Base-by-base conservation (phyloP, 176 grass and related monocot species). In the Bothriochloa decipiens region DNA sequence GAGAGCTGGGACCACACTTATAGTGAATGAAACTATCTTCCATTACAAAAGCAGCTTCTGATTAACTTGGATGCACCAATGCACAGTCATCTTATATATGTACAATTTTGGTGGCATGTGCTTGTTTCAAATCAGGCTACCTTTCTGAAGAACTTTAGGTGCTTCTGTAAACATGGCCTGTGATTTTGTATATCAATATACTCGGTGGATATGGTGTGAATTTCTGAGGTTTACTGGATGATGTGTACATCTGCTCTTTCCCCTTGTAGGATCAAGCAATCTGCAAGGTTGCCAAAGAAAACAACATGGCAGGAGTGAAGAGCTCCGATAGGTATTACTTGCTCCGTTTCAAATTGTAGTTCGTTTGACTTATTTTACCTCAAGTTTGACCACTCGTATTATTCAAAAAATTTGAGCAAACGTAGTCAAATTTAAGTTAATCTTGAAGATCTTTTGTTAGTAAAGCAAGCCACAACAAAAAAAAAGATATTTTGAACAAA, bases 281-380 rank as follows among this genome's bases (percentile, higher is more conserved):
- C 42, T 76, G 79, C 52, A 84, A 74, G 78, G 76, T 79, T 18
- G 29, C 27, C 28, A 23, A 68, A n/a, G 88, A 80, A 52, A 87
- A 84, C 61, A 80, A 62, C 28, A 74, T 20, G 74, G 45, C 40
- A 68, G 67, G 81, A 78, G 42, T 25, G 61, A 89, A 72, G 76
- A 78, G 29, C 33, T 84, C 91, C 70, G 68, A 90, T 32, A 85
- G 91, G 91, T 92, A 92, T 70, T 73, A 12, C 67, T 91, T 36
- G n/a, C n/a, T n/a, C n/a, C n/a, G n/a, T n/a, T n/a, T n/a, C n/a
- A n/a, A n/a, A n/a, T n/a, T n/a, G n/a, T n/a, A n/a, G n/a, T n/a
- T n/a, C n/a, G n/a, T n/a, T n/a, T n/a, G n/a, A n/a, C n/a, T n/a
- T n/a, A n/a, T n/a, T n/a, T n/a, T n/a, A n/a, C n/a, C n/a, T n/a